Evolutionary conservation across 352 stramenopile genomes (phyloP).

Genomic region (Globisporangium paddicum): DNA sequence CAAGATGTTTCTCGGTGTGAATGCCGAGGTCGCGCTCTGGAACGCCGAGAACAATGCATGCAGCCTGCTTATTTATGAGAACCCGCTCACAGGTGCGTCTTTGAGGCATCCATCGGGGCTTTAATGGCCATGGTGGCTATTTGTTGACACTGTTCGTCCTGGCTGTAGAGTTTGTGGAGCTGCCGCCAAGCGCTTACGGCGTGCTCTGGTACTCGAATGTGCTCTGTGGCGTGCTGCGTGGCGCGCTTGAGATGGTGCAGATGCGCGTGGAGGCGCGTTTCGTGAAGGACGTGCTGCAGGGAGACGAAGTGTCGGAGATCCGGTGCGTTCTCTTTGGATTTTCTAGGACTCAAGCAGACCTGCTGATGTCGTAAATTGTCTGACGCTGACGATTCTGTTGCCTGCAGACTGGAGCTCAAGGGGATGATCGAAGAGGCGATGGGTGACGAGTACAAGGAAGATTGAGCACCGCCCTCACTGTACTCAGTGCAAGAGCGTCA

Average conservation of each 20-base stretch:
- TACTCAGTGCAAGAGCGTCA: too few relatives aligned
- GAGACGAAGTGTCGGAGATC: constrained; percentile 85
- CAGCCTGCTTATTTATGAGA: constrained; percentile 95
- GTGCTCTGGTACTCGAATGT: constrained; percentile 96
- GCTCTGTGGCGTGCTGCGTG: constrained; percentile 94
- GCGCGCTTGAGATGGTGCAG: constrained; percentile 95
- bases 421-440: constrained; percentile 88
- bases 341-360: too few relatives aligned
- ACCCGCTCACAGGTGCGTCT: constrained; percentile 85
- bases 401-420: constrained; percentile 68
- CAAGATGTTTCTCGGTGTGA: constrained; percentile 98
- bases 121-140: background rate
- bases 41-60: constrained; percentile 86
- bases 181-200: constrained; percentile 83
- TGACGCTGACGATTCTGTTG: background rate
- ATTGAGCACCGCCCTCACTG: too few relatives aligned
- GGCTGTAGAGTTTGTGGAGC: constrained; percentile 83
- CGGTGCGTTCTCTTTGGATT: constrained; percentile 26
- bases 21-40: constrained; percentile 88
- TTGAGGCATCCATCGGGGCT: background rate
- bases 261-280: constrained; percentile 85
- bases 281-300: constrained; percentile 82
- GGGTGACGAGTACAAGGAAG: constrained; percentile 88
- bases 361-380: background rate
- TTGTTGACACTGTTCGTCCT: background rate